phyloP scores from a whole-genome alignment of 768 basidiomycete species.

The Hericium alpestre region DNA sequence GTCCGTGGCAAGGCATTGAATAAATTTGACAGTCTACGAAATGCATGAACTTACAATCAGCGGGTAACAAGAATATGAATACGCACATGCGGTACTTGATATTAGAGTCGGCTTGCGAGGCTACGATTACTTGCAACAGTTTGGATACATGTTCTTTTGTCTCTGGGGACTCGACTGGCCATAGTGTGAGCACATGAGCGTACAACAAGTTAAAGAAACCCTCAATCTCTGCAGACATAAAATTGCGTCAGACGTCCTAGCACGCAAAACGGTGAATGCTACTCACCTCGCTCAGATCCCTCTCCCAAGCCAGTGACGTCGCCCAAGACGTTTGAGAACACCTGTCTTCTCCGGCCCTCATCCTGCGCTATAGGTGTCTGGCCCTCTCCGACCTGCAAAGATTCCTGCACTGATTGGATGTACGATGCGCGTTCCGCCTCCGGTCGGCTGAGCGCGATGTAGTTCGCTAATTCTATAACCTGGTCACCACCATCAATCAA shows the following conservation, averaged over 20 bases:
- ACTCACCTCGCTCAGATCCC: conserved; percentile 65
- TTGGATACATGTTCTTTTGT: conserved; percentile 37
- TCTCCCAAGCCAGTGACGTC: conserved; percentile 65
- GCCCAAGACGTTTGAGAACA: conserved; percentile 48
- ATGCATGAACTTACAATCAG: not conserved
- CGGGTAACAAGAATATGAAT: not conserved
- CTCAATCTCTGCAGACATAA: conserved; percentile 49
- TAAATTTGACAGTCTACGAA: conserved; percentile 60
- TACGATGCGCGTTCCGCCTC: conserved; percentile 59
- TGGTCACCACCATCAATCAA: conserved; percentile 18
- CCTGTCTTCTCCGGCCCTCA: conserved; percentile 37
- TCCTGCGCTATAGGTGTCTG: conserved; percentile 46
- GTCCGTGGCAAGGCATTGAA: conserved; percentile 67
- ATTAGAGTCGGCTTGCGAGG: conserved; percentile 41
- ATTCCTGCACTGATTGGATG: conserved; percentile 57
- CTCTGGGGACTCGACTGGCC: conserved; percentile 43
- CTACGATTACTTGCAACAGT: conserved; percentile 45
- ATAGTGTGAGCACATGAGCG: conserved; percentile 58
- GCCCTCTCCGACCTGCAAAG: conserved; percentile 39
- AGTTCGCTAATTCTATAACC: conserved; percentile 72
- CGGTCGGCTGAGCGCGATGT: conserved; percentile 51
- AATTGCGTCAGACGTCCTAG: not conserved
- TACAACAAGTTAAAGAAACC: conserved; percentile 82
- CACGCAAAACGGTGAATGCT: not conserved
- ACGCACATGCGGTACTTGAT: conserved; percentile 72